Conservation (phyloP, 805 yeast species). For the Candida vartiovaarae region DNA sequence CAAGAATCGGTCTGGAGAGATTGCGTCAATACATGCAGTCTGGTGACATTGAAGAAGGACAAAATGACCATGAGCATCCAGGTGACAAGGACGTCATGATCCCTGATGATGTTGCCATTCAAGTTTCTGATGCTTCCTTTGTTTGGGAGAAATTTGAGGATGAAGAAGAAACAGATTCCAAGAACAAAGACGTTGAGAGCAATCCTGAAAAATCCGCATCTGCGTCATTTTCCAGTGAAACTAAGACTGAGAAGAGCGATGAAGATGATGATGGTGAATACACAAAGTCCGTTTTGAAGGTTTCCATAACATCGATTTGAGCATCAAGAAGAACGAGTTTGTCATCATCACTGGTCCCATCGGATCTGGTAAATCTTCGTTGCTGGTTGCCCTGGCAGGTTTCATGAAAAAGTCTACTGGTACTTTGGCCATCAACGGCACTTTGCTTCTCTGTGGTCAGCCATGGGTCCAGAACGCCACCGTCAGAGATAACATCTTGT, state of each 20-base stretch:
- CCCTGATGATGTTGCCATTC: constrained; percentile 43
- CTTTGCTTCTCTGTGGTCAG: constrained; percentile 46
- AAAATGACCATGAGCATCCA: constrained; percentile 11
- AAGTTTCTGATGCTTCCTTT: constrained; percentile 27
- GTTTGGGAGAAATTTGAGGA: constrained; percentile 55
- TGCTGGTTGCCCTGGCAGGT: constrained; percentile 66
- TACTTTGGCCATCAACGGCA: constrained; percentile 43
- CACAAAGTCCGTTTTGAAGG: constrained; percentile 29
- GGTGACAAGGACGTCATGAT: constrained; percentile 37
- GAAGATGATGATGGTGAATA: constrained; percentile 6
- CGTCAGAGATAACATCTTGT: constrained; percentile 63
- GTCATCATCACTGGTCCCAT: constrained; percentile 71
- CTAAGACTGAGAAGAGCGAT: background rate
- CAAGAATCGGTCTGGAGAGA: constrained; percentile 48
- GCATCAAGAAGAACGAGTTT: constrained; percentile 58
- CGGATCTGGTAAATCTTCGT: constrained; percentile 77
- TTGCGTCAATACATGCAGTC: constrained; percentile 37
- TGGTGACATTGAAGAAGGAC: constrained; percentile 27
- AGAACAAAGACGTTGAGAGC: constrained; percentile 6
- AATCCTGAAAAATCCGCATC: constrained; percentile 2
- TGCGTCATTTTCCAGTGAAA: constrained; percentile 7
- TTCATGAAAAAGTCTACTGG: constrained; percentile 57
- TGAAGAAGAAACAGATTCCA: constrained; percentile 24
- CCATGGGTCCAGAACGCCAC: constrained; percentile 87
- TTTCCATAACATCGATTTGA: constrained; percentile 42